Evolutionary conservation across 371 early-diverging fungal species (phyloP).

Genomic region (Mortierella sp.): DNA sequence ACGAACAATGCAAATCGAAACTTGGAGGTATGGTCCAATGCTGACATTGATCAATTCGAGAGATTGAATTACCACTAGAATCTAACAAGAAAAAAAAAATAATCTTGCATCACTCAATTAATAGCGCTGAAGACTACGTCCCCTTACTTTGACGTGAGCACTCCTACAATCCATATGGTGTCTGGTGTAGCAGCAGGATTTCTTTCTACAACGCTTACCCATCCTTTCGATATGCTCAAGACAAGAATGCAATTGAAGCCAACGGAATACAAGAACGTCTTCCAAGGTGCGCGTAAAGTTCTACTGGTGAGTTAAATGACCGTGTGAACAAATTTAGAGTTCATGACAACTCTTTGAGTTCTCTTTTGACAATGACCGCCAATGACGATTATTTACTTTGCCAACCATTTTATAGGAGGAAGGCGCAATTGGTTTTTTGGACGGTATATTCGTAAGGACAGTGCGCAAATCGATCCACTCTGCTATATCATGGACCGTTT

Average conservation of each 20-base stretch:
- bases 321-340: not conserved
- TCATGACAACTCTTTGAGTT: not conserved
- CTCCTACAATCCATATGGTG: constrained; percentile 54
- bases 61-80: no score
- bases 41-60: not conserved
- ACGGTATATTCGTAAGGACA: constrained; percentile 88
- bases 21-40: constrained; percentile 59
- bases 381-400: no score
- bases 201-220: constrained; percentile 85
- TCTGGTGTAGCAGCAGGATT: constrained; percentile 80
- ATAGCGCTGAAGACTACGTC: constrained; percentile 37
- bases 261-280: constrained; percentile 71
- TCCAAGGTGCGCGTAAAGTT: constrained; percentile 74
- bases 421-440: constrained; percentile 83
- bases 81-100: no score
- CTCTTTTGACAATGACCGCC: no score
- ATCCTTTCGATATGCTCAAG: constrained; percentile 95
- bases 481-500: constrained; percentile 94
- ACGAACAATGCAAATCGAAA: constrained; percentile 78
- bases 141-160: constrained; percentile 31
- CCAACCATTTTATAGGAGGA: constrained; percentile 65
- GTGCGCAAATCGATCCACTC: constrained; percentile 90
- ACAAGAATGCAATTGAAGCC: constrained; percentile 95
- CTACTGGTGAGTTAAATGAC: constrained; percentile 60
- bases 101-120: no score